Evolutionary conservation across 1,284 basidiomycete genomes (phyloP).

Genomic region (Puccinia coronata): DNA sequence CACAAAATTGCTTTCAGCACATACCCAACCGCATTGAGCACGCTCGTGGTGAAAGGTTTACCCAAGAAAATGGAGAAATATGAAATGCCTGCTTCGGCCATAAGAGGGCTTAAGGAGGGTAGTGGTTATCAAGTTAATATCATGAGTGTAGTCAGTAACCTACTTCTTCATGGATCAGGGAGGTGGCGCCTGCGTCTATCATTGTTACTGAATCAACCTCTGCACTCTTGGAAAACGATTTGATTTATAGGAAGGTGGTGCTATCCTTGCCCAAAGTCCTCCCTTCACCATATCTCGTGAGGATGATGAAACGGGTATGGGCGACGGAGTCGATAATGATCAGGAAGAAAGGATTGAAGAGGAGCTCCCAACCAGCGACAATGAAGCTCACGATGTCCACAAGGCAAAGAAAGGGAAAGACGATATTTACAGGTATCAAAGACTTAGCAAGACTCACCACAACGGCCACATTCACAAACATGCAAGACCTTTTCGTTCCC

Average conservation of each 20-base stretch:
- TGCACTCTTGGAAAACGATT: not conserved
- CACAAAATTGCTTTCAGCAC: slow-evolving; percentile 11
- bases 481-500: not conserved
- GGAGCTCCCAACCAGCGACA: not conserved
- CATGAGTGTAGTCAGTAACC: slow-evolving; percentile 24
- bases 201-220: not conserved
- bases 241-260: slow-evolving; percentile 15
- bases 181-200: no score
- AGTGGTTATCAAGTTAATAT: slow-evolving; percentile 38
- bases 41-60: not conserved
- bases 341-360: not conserved
- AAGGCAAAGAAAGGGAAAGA: slow-evolving; percentile 19
- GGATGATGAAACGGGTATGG: slow-evolving; percentile 3
- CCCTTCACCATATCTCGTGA: slow-evolving; percentile 24
- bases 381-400: not conserved
- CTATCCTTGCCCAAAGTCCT: slow-evolving; percentile 41
- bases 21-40: slow-evolving; percentile 23
- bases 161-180: not conserved
- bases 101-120: slow-evolving; percentile 23
- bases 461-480: not conserved
- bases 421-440: not conserved
- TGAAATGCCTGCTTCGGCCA: slow-evolving; percentile 19
- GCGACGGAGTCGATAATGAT: not conserved
- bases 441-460: not conserved
- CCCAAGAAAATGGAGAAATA: not conserved